Evolutionary conservation across 257 asterid species (phyloP).

Genomic region (Solanum etuberosum): DNA sequence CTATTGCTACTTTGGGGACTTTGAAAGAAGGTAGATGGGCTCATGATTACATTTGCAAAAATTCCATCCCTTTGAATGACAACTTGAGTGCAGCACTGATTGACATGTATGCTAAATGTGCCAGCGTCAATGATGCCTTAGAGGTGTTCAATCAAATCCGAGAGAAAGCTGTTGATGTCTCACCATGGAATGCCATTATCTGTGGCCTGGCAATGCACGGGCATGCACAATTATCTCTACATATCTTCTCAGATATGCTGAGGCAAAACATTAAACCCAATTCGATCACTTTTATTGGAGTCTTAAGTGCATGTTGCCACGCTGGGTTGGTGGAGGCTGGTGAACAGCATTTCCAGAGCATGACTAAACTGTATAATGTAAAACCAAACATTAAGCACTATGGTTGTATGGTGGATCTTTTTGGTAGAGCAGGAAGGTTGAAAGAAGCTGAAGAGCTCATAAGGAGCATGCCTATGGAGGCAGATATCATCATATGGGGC

Average conservation of each 20-base stretch:
- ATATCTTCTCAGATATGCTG: constrained; percentile 52
- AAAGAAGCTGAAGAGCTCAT: constrained; percentile 66
- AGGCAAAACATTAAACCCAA: constrained; percentile 33
- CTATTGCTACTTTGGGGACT: constrained; percentile 55
- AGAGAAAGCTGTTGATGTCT: constrained; percentile 37
- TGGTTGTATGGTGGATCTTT: constrained; percentile 90
- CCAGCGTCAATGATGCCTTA: constrained; percentile 47
- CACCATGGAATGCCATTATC: constrained; percentile 93
- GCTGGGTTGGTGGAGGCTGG: constrained; percentile 83
- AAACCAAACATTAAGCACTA: constrained; percentile 81
- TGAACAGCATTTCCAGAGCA: constrained; percentile 52
- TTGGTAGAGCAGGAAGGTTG: constrained; percentile 74
- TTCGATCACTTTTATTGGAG: constrained; percentile 73
- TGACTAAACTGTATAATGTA: constrained; percentile 35
- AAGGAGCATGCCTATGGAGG: constrained; percentile 69
- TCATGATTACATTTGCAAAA: constrained; percentile 43
- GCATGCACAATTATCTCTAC: constrained; percentile 47
- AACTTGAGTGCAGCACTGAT: constrained; percentile 69
- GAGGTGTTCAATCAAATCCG: constrained; percentile 43
- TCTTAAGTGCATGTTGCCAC: constrained; percentile 84
- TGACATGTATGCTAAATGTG: constrained; percentile 98
- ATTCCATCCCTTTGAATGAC: constrained; percentile 52
- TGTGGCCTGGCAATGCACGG: constrained; percentile 94
- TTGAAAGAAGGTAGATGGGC: constrained; percentile 70
- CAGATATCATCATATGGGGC: constrained; percentile 80